These are phyloP conservation scores for Diphasiastrum complanatum DNA, from an alignment of 83 land plant species.

Conservation along the genomic window DNA sequence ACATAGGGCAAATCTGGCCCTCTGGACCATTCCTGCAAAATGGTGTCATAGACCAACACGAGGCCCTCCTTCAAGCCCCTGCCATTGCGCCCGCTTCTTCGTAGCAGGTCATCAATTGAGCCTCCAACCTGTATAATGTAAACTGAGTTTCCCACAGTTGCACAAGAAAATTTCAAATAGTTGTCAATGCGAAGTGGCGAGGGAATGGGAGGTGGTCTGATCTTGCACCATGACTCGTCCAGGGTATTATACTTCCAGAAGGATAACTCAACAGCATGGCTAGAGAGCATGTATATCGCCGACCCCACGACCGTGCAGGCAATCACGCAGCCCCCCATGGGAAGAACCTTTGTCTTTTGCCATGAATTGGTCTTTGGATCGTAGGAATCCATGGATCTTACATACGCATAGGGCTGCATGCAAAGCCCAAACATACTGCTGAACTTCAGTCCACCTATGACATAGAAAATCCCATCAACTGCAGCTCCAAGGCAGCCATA, in stretches of 20 bases:
- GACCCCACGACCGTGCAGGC: conserved; percentile 71
- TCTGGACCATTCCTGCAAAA: conserved; percentile 60
- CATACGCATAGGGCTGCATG: conserved; percentile 59
- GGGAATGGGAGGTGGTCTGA: conserved; percentile 66
- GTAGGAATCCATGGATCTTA: conserved; percentile 77
- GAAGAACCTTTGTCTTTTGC: conserved; percentile 52
- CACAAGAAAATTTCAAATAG: conserved; percentile 56
- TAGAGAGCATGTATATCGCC: conserved; percentile 64
- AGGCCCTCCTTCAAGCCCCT: conserved; percentile 55
- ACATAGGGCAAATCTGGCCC: conserved; percentile 66
- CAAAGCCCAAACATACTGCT: conserved; percentile 27
- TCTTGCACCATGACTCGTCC: conserved; percentile 56
- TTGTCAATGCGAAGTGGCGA: conserved; percentile 60
- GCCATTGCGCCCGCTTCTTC: conserved; percentile 43
- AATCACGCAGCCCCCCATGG: conserved; percentile 91
- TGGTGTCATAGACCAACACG: conserved; percentile 61
- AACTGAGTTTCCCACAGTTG: conserved; percentile 53
- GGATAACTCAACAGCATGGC: conserved; percentile 90
- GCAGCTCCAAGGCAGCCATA: conserved; percentile 92
- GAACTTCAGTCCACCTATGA: conserved; percentile 72
- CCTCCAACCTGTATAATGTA: conserved; percentile 57
- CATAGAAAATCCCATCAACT: conserved; percentile 70
- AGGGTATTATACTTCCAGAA: conserved; percentile 72
- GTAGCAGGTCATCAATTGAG: conserved; percentile 56
- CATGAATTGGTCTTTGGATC: conserved; percentile 51